Evolutionary conservation across 371 early-diverging fungal species (phyloP).

Genomic region (Parasitella parasitica): DNA sequence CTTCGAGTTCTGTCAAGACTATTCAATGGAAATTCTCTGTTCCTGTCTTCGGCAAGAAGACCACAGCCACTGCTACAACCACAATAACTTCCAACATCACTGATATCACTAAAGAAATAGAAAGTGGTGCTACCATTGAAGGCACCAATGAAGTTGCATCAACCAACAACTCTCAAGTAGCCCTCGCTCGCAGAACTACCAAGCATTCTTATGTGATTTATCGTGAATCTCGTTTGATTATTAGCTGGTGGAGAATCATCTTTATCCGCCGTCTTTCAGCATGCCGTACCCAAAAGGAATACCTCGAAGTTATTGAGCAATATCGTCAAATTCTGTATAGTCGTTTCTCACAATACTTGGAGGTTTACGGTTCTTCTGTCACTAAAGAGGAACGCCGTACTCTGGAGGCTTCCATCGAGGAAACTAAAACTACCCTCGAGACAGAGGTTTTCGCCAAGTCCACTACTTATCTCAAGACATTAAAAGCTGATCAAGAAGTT

Average conservation of each 20-base stretch:
- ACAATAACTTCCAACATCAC: neutral
- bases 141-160: slow-evolving; percentile 20
- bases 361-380: slow-evolving; percentile 11
- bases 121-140: slow-evolving; percentile 24
- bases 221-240: slow-evolving; percentile 17
- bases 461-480: slow-evolving; percentile 7
- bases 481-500: slow-evolving; percentile 12
- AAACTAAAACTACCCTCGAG: slow-evolving; percentile 12
- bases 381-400: neutral
- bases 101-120: slow-evolving; percentile 22
- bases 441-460: slow-evolving; percentile 13
- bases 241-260: slow-evolving; percentile 28
- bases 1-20: neutral
- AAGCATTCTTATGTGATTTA: slow-evolving; percentile 11
- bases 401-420: slow-evolving; percentile 13
- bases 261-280: slow-evolving; percentile 20
- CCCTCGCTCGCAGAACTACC: slow-evolving; percentile 3
- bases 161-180: slow-evolving; percentile 1
- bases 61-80: neutral
- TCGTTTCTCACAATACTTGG: slow-evolving; percentile 20
- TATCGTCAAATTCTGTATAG: slow-evolving; percentile 20
- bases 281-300: slow-evolving; percentile 27
- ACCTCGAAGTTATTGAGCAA: slow-evolving; percentile 24
- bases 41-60: slow-evolving; percentile 41
- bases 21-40: slow-evolving; percentile 43